These are phyloP conservation scores for Rubia yunnanensis DNA, from an alignment of 257 asterid genomes.

Conservation along the genomic window DNA sequence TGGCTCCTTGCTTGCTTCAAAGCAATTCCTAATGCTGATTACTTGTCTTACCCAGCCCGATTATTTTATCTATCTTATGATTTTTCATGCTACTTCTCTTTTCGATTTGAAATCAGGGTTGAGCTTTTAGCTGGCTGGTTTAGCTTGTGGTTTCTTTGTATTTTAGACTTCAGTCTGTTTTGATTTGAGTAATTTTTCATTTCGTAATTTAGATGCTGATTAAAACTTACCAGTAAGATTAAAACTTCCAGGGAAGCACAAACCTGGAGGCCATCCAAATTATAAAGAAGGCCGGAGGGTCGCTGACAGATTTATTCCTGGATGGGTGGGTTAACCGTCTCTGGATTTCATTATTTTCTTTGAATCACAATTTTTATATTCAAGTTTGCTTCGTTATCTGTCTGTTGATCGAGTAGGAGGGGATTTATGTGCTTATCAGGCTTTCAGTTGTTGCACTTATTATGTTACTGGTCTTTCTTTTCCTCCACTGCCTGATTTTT, in stretches of 20 bases:
- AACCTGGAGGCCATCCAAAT: slow-evolving; percentile 88
- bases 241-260: slow-evolving; percentile 71
- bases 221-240: slow-evolving; percentile 10
- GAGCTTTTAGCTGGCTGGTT: background rate
- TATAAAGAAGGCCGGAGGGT: slow-evolving; percentile 91
- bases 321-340: slow-evolving; percentile 51
- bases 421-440: background rate
- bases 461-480: background rate
- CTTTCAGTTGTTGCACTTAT: background rate
- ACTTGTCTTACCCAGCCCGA: background rate
- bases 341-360: background rate
- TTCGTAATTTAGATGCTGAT: too few relatives aligned
- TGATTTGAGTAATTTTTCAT: background rate
- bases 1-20: slow-evolving; percentile 17
- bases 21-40: background rate
- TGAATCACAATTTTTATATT: background rate
- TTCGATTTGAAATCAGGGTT: background rate
- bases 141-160: background rate
- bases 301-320: slow-evolving; percentile 72
- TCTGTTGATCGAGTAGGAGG: background rate
- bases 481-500: background rate
- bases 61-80: too few relatives aligned
- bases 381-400: background rate
- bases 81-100: background rate
- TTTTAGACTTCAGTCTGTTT: background rate